Evolutionary conservation across 257 asterid species (phyloP), one percentile per base, ranked within the genome.

Genomic region (Leptodermis oblonga): DNA sequence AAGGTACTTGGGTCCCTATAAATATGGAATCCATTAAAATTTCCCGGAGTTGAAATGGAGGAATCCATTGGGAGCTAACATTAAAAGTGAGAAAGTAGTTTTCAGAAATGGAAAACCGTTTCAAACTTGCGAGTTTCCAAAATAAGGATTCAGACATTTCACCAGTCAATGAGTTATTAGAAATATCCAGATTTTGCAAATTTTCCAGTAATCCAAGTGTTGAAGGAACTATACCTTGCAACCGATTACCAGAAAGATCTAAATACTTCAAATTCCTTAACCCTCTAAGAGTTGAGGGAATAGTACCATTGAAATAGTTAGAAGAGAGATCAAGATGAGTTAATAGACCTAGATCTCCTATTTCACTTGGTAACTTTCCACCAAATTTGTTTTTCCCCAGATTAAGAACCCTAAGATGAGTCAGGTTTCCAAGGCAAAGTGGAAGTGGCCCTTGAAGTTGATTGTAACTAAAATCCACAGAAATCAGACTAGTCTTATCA

Each of bases 31-130:
- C 74, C 23, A 75, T 36, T 14, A 0, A 3, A 41, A 75, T 62
- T 26, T 33, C 25, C 8, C 10, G 41, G 22, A 75, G 74, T 33
- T 67, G 73, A 71, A 68, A 74, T 9, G 78, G 73, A 46, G 78
- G 78, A 33, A 67, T 45, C 78, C 78, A 74, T 37, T 48, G 63
- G 12, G 63, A 59, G 63, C 65, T 60, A 13, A 59, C 62, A 5
- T 59, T 74, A 11, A 66, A 62, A 34, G 30, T 54, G 31, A 70
- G 74, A 15, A 36, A 46, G 69, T 3, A 11, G 39, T 73, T 73
- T 4, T 7, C 23, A 34, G 74, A 68, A 68, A 70, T 45, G 45
- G 36, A 23, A 53, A 75, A 20, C n/a, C 4, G 15, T 0, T 53
- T 54, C n/a, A 75, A 26, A 48, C n/a, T 46, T 15, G 22, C 2